phyloP scores from a whole-genome alignment of 345 rosid genomes.

The Lagerstroemia speciosa region DNA sequence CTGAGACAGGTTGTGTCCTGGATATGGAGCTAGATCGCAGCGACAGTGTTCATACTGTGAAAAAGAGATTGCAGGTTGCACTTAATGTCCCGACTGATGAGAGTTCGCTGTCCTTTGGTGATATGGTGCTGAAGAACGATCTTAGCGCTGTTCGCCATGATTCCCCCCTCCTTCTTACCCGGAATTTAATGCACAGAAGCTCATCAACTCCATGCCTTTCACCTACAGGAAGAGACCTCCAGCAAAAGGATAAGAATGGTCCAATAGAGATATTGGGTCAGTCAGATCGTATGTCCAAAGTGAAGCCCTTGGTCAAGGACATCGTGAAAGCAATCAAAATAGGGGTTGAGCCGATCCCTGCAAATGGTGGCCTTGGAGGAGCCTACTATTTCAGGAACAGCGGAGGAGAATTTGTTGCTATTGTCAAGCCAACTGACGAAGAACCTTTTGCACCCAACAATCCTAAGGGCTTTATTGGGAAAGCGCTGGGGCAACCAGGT shows the following conservation, averaged over 20 bases:
- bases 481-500: constrained; percentile 93
- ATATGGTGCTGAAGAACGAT: constrained; percentile 74
- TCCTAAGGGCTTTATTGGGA: constrained; percentile 95
- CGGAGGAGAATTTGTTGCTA: constrained; percentile 69
- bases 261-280: constrained; percentile 79
- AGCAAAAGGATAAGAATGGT: constrained; percentile 70
- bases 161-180: constrained; percentile 75
- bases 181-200: constrained; percentile 77
- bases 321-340: constrained; percentile 69
- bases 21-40: constrained; percentile 97
- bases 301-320: constrained; percentile 52
- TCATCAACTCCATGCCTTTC: constrained; percentile 98
- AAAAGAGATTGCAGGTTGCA: constrained; percentile 86
- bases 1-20: constrained; percentile 90
- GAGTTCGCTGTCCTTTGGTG: constrained; percentile 78
- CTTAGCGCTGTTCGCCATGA: constrained; percentile 80
- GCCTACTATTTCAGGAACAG: constrained; percentile 80
- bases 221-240: constrained; percentile 71
- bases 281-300: constrained; percentile 36
- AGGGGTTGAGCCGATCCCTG: constrained; percentile 77
- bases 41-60: constrained; percentile 87
- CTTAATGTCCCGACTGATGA: constrained; percentile 74
- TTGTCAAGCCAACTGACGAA: constrained; percentile 96
- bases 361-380: constrained; percentile 86
- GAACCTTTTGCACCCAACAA: constrained; percentile 99